phyloP scores from a whole-genome alignment of 495 filamentous ascomycete species.

The Achaetomiella virescens region DNA sequence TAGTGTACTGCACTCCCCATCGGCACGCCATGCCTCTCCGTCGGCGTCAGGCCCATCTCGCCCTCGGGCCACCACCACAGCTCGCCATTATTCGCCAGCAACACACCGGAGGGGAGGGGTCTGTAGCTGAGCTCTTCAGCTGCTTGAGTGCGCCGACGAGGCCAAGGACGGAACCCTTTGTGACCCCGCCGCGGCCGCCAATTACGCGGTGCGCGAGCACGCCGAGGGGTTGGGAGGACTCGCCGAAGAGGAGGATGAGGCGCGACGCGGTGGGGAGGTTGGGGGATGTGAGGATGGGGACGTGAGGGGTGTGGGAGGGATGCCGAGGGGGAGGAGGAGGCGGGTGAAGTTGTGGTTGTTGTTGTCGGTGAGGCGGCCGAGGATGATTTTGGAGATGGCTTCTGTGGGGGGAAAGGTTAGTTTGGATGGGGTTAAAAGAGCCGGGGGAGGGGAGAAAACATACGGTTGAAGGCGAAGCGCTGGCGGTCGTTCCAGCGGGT shows the following conservation, averaged over 20 bases:
- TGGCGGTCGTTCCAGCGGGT: conserved; percentile 64
- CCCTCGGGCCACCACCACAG: conserved; percentile 59
- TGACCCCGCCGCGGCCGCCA: conserved; percentile 52
- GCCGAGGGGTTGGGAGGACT: conserved; percentile 64
- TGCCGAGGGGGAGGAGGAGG: conserved; percentile 53
- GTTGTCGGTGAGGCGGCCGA: conserved; percentile 51
- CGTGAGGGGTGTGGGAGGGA: conserved; percentile 45
- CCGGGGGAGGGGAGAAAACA: conserved; percentile 9
- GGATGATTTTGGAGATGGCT: conserved; percentile 55
- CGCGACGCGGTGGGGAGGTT: conserved; percentile 50
- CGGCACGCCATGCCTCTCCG: conserved; percentile 48
- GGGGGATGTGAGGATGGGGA: conserved; percentile 60
- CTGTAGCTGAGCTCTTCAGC: conserved; percentile 24
- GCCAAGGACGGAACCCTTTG: conserved; percentile 57
- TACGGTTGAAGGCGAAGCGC: conserved; percentile 64
- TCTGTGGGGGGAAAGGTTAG: conserved; percentile 38
- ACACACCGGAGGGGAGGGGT: conserved; percentile 42
- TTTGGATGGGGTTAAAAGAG: not conserved
- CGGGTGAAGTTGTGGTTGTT: conserved; percentile 47
- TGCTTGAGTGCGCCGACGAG: conserved; percentile 50
- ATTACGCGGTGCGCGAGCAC: conserved; percentile 64
- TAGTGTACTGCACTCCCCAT: conserved; percentile 50
- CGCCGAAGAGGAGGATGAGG: conserved; percentile 69
- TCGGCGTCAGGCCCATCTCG: conserved; percentile 47
- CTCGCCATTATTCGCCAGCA: conserved; percentile 70